Conservation (phyloP, 2,329 filamentous ascomycete genomes). For the Thielaviopsis populi region DNA sequence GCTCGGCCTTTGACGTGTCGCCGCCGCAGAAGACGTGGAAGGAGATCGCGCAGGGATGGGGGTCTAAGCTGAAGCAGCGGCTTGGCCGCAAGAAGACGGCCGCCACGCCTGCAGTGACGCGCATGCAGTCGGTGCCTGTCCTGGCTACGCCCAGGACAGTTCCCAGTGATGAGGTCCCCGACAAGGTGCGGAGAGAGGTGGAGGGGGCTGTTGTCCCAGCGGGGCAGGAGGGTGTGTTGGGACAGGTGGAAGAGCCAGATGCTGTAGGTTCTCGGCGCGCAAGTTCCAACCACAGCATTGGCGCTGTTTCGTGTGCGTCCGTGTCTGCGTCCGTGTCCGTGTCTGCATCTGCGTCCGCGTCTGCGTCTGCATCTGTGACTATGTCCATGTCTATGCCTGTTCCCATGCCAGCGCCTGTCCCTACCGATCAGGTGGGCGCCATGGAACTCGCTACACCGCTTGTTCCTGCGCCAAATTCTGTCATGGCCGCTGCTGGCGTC, state of each 20-base stretch:
- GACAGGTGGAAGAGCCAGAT: background rate
- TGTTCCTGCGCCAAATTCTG: background rate
- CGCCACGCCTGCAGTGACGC: background rate
- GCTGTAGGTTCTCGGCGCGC: background rate
- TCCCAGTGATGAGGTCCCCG: background rate
- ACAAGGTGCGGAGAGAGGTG: background rate
- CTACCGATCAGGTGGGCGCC: background rate
- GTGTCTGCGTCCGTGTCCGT: background rate
- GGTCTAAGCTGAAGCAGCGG: conserved; percentile 8
- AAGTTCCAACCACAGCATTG: background rate
- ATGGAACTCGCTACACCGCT: background rate
- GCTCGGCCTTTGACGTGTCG: conserved; percentile 13
- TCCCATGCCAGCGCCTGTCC: background rate
- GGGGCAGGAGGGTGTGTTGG: too few species aligned
- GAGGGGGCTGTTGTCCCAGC: background rate
- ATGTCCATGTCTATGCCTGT: background rate
- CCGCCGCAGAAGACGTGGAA: conserved; percentile 11
- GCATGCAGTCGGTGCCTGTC: conserved; percentile 1
- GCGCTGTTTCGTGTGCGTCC: background rate
- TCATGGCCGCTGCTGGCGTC: background rate
- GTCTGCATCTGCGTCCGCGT: background rate
- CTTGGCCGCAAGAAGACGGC: conserved; percentile 1
- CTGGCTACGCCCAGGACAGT: background rate
- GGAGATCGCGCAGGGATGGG: conserved; percentile 8
- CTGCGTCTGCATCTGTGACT: background rate